A percentile compares a stretch with the other conserved stretches of the same genome.
phyloP scores from a whole-genome alignment of 164 flowering plant genomes.

The Taxillus chinensis region DNA sequence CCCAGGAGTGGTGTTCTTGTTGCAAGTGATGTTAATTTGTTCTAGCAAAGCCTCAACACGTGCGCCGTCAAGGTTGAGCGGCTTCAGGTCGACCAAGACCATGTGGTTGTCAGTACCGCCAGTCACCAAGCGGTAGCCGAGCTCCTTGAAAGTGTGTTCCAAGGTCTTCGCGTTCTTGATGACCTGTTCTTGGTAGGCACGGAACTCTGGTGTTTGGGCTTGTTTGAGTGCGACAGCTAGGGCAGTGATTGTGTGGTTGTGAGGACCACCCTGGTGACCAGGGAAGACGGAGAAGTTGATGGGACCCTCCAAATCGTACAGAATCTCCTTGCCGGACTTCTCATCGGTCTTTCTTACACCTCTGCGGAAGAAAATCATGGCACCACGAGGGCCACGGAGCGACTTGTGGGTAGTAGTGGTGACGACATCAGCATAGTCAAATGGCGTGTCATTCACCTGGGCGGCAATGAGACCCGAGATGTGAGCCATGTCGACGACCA shows the following conservation, averaged over 20 bases:
- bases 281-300: constrained; percentile 96
- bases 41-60: constrained; percentile 97
- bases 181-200: constrained; percentile 2
- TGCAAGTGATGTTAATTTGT: constrained; percentile 91
- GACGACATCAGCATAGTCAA: constrained; percentile 95
- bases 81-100: constrained; percentile 72
- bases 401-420: constrained; percentile 99
- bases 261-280: constrained; percentile 99
- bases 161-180: neutral
- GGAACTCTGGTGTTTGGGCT: constrained; percentile 17
- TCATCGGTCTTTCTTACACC: constrained; percentile 82
- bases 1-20: constrained; percentile 89
- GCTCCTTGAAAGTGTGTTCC: neutral
- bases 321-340: constrained; percentile 83
- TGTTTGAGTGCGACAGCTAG: constrained; percentile 97
- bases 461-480: constrained; percentile 98
- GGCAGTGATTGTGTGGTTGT: constrained; percentile 95
- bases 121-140: constrained; percentile 80
- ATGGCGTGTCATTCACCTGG: constrained; percentile 94
- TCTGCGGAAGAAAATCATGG: constrained; percentile 87
- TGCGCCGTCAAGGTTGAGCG: constrained; percentile 42
- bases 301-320: constrained; percentile 92
- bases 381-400: constrained; percentile 97
- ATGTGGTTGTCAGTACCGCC: constrained; percentile 98
- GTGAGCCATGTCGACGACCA: constrained; percentile 99